These are phyloP conservation scores for Pyrus hybrid DNA, from an alignment of 331 rosid genomes.

Conservation along the genomic window DNA sequence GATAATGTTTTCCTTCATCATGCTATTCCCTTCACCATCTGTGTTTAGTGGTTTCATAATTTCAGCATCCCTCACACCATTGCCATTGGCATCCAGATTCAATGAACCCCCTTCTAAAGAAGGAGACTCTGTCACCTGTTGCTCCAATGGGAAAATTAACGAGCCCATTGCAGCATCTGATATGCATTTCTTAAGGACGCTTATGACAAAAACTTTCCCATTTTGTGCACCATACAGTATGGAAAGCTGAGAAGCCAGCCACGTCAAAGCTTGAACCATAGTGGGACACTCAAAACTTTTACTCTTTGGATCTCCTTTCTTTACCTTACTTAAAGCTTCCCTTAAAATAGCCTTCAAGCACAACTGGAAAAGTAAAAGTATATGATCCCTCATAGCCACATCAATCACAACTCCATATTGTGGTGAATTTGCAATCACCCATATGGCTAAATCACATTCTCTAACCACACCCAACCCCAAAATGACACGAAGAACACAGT, in stretches of 20 bases:
- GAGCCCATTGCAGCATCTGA: constrained; percentile 35
- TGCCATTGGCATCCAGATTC: constrained; percentile 9
- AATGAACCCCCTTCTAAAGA: constrained; percentile 9
- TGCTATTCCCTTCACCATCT: constrained; percentile 1
- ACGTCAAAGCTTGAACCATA: constrained; percentile 39
- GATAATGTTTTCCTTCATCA: constrained; percentile 8
- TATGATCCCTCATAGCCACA: constrained; percentile 48
- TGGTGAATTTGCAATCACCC: constrained; percentile 67
- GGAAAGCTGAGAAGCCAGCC: constrained; percentile 73
- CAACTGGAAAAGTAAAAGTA: constrained; percentile 39
- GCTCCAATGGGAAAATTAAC: constrained; percentile 32
- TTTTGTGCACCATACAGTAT: constrained; percentile 52
- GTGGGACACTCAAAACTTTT: constrained; percentile 35
- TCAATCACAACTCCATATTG: constrained; percentile 59
- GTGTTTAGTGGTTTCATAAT: neutral
- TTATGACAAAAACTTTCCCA: constrained; percentile 47
- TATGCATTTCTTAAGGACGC: constrained; percentile 42
- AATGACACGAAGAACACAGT: constrained; percentile 31
- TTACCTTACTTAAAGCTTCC: constrained; percentile 43
- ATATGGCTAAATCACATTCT: constrained; percentile 23
- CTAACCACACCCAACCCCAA: constrained; percentile 21
- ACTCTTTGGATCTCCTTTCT: constrained; percentile 1
- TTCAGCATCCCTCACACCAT: neutral
- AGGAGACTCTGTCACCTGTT: constrained; percentile 10
- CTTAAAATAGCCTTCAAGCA: constrained; percentile 48